Percentiles rank a stretch among this genome's conserved stretches.
phyloP scores from a whole-genome alignment of 345 rosid species.

The Camelina sativa region DNA sequence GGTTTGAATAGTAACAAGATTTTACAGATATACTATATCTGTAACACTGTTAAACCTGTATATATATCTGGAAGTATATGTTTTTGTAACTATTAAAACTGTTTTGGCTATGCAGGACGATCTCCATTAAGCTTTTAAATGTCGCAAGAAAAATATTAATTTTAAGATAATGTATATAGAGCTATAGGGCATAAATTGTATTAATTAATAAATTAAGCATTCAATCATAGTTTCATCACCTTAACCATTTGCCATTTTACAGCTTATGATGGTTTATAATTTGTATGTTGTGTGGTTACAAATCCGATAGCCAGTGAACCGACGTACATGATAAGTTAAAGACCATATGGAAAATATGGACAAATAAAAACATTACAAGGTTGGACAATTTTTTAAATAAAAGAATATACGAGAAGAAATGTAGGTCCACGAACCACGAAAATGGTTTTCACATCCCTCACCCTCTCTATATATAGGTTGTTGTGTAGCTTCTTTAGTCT shows the following conservation, averaged over 20 bases:
- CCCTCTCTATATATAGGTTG: constrained; percentile 44
- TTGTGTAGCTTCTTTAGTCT: constrained; percentile 36
- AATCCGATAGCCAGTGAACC: not conserved
- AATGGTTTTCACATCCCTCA: constrained; percentile 25
- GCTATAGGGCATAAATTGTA: not conserved
- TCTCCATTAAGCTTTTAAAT: not conserved
- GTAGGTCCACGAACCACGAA: constrained; percentile 43
- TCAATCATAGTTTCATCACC: not conserved
- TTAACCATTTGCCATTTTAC: not conserved
- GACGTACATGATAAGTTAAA: not conserved
- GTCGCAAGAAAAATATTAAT: not conserved
- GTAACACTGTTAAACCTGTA: too few species aligned
- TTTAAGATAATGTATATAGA: not conserved
- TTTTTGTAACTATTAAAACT: too few species aligned
- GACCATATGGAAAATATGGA: constrained; percentile 1
- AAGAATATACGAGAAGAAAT: constrained; percentile 41
- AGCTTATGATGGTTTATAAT: not conserved
- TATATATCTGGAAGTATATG: too few species aligned
- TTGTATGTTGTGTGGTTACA: not conserved
- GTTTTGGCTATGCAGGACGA: too few species aligned
- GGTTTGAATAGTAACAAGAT: too few species aligned
- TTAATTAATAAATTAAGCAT: not conserved
- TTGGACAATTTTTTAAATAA: constrained; percentile 11
- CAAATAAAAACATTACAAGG: not conserved
- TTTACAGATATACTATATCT: too few species aligned